These are phyloP conservation scores for Ceriops decandra DNA, from an alignment of 345 rosid genomes.

Conservation along the genomic window DNA sequence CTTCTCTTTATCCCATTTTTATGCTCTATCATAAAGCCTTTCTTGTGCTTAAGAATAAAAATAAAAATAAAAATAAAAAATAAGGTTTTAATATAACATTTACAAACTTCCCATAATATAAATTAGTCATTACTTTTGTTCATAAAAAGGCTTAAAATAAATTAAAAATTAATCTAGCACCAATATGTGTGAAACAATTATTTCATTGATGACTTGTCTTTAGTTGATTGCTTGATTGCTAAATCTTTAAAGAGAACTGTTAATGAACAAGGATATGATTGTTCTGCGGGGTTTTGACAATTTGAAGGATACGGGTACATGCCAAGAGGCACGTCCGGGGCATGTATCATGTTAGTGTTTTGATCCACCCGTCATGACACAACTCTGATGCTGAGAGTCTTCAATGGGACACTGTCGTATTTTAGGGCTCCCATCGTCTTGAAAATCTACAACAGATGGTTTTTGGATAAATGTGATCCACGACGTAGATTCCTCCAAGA, in stretches of 20 bases:
- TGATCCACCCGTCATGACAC: constrained; percentile 20
- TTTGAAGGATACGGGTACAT: constrained; percentile 37
- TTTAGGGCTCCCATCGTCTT: constrained; percentile 20
- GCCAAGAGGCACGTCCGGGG: constrained; percentile 28
- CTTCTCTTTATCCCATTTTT: neutral
- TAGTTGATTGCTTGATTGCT: too few relatives aligned
- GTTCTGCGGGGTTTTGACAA: constrained; percentile 34
- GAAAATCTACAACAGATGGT: constrained; percentile 24
- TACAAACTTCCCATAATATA: too few relatives aligned
- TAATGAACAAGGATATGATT: constrained; percentile 23
- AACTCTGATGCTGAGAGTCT: constrained; percentile 33
- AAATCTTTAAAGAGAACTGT: too few relatives aligned
- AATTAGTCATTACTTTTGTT: too few relatives aligned
- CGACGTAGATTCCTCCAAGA: constrained; percentile 21
- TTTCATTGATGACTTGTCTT: too few relatives aligned
- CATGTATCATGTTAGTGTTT: constrained; percentile 34
- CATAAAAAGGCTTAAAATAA: too few relatives aligned
- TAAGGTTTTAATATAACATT: too few relatives aligned
- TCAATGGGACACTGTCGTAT: constrained; percentile 30
- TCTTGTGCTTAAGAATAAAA: too few relatives aligned
- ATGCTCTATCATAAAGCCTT: too few relatives aligned
- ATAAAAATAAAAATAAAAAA: too few relatives aligned
- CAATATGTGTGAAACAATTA: too few relatives aligned
- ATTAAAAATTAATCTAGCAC: too few relatives aligned
- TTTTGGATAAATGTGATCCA: constrained; percentile 25